Percentiles rank a stretch among this genome's conserved stretches.
These are phyloP conservation scores for Bromus sterilis DNA, from an alignment of 176 grass and related monocot genomes.

Conservation along the genomic window DNA sequence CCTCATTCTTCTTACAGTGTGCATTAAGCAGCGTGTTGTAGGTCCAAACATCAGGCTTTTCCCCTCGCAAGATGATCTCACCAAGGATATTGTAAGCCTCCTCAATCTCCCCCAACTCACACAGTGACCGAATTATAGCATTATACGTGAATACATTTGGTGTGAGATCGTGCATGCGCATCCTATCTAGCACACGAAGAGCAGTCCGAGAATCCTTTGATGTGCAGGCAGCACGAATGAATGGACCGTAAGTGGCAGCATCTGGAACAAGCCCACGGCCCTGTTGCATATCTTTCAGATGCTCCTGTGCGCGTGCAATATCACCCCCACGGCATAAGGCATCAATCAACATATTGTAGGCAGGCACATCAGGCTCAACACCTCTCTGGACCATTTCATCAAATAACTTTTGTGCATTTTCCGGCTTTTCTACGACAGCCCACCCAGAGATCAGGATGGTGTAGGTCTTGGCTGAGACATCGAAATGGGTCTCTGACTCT, in stretches of 20 bases:
- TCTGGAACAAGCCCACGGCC: conserved; percentile 33
- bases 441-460: conserved; percentile 81
- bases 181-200: conserved; percentile 67
- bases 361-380: conserved; percentile 26
- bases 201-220: conserved; percentile 51
- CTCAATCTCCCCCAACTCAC: conserved; percentile 47
- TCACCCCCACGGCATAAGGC: conserved; percentile 52
- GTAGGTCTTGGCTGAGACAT: conserved; percentile 47
- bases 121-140: conserved; percentile 54
- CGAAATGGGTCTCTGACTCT: conserved; percentile 23
- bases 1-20: conserved; percentile 77
- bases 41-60: conserved; percentile 74
- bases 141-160: conserved; percentile 88
- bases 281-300: conserved; percentile 53
- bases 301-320: conserved; percentile 30
- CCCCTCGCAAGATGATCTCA: conserved; percentile 47
- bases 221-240: conserved; percentile 49
- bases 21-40: conserved; percentile 64
- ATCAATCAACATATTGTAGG: conserved; percentile 56
- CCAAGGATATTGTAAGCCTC: conserved; percentile 79
- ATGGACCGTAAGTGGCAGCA: conserved; percentile 67
- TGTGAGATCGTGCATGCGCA: conserved; percentile 36
- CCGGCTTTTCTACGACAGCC: conserved; percentile 31
- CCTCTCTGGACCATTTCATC: conserved; percentile 61
- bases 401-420: conserved; percentile 41